Conservation (phyloP, 192 early-diverging fungal species). For the Entomortierella chlamydospora region DNA sequence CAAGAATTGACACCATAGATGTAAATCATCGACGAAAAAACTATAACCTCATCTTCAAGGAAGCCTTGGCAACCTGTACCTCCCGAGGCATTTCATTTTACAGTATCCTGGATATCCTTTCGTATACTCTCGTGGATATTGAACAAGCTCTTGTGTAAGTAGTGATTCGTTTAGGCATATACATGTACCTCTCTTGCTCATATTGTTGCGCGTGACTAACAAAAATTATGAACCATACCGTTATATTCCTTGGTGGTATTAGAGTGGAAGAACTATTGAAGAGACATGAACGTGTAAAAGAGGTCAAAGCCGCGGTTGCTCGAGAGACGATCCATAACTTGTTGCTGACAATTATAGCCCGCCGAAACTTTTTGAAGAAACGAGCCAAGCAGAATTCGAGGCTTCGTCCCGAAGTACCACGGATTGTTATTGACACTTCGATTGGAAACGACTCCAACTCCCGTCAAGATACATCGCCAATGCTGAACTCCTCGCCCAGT, state of each 20-base stretch:
- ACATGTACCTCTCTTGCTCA: too few relatives aligned
- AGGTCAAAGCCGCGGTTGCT: conserved; percentile 38
- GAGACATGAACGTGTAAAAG: conserved; percentile 40
- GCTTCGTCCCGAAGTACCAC: conserved; percentile 46
- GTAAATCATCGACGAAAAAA: conserved; percentile 24
- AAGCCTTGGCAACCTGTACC: conserved; percentile 28
- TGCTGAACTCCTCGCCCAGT: conserved; percentile 38
- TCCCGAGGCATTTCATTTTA: conserved; percentile 42
- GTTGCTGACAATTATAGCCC: conserved; percentile 38
- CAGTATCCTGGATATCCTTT: conserved; percentile 40
- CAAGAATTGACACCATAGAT: conserved; percentile 29
- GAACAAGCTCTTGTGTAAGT: conserved; percentile 46
- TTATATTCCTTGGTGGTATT: too few relatives aligned
- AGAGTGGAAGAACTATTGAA: conserved; percentile 45
- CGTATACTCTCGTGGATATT: conserved; percentile 38
- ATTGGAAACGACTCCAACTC: conserved; percentile 25
- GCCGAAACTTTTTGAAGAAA: conserved; percentile 44
- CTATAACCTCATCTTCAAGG: conserved; percentile 44
- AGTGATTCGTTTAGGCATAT: background rate
- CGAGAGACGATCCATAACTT: conserved; percentile 49
- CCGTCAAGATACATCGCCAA: conserved; percentile 41
- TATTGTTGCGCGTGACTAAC: too few relatives aligned
- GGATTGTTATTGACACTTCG: conserved; percentile 48
- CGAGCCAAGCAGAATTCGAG: conserved; percentile 40
- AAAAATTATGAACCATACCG: too few relatives aligned